These are phyloP conservation scores for Candida cerambycidarum DNA, from an alignment of 805 yeast species.

Conservation along the genomic window DNA sequence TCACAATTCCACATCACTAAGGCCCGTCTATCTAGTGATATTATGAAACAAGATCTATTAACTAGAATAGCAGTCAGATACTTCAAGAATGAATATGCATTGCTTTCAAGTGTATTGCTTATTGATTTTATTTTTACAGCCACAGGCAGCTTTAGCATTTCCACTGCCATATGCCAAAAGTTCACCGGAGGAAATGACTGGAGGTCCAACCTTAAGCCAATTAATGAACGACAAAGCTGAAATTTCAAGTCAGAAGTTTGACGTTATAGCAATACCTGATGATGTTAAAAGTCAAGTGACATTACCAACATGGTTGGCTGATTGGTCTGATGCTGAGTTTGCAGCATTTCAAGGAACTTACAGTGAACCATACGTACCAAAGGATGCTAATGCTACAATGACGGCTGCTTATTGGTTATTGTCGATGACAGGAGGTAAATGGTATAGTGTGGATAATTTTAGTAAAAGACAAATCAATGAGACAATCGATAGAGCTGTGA, in stretches of 20 bases:
- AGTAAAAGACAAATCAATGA: neutral
- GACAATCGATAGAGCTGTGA: neutral
- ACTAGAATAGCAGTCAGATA: conserved; percentile 1
- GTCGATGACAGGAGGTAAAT: conserved; percentile 1
- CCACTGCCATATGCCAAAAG: conserved; percentile 6
- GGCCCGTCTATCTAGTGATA: neutral
- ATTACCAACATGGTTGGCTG: conserved; percentile 3
- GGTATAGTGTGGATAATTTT: neutral
- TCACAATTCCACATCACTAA: too few relatives aligned
- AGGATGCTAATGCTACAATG: neutral
- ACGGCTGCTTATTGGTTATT: conserved; percentile 2
- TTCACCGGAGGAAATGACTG: conserved; percentile 3
- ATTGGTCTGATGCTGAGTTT: conserved; percentile 4
- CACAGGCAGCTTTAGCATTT: conserved; percentile 7
- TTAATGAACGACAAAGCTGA: conserved; percentile 1
- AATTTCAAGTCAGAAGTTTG: neutral
- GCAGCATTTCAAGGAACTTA: neutral
- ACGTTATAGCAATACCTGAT: neutral
- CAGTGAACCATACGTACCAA: neutral
- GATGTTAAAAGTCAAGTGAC: neutral
- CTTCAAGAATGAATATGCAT: conserved; percentile 4
- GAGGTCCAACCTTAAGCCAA: conserved; percentile 3
- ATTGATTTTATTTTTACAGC: conserved; percentile 3
- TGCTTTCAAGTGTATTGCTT: conserved; percentile 5
- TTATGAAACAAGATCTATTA: neutral